Evolutionary conservation across 257 asterid genomes (phyloP).

Genomic region (Lithospermum erythrorhizon): DNA sequence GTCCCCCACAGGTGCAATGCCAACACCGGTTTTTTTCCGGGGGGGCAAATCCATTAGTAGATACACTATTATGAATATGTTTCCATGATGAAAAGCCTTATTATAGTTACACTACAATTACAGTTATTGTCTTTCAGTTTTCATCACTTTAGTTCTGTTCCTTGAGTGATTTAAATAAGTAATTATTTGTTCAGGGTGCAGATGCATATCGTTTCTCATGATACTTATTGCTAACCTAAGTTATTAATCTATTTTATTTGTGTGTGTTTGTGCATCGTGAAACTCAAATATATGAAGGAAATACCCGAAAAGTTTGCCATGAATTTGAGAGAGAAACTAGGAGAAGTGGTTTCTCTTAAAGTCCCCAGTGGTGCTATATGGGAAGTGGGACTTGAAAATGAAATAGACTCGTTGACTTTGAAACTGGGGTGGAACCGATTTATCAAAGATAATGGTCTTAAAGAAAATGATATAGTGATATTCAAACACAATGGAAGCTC

Average conservation of each 20-base stretch:
- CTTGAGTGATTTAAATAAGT: too few relatives aligned
- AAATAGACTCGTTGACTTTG: constrained; percentile 11
- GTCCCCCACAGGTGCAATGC: too few relatives aligned
- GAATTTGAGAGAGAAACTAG: constrained; percentile 20
- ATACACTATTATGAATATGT: too few relatives aligned
- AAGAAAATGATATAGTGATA: constrained; percentile 17
- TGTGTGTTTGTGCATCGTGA: not conserved
- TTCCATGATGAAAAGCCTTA: too few relatives aligned
- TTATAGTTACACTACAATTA: too few relatives aligned
- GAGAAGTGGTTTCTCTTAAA: constrained; percentile 18
- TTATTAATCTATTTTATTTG: not conserved
- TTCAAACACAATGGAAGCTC: constrained; percentile 18
- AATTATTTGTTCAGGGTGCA: too few relatives aligned
- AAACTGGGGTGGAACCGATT: constrained; percentile 30
- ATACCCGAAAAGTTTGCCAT: constrained; percentile 25
- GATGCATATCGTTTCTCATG: too few relatives aligned
- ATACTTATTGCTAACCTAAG: too few relatives aligned
- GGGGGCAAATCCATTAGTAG: too few relatives aligned
- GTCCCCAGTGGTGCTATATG: constrained; percentile 30
- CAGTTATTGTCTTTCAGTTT: too few relatives aligned
- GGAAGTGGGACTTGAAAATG: constrained; percentile 12
- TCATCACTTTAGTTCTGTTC: too few relatives aligned
- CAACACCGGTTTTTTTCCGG: too few relatives aligned
- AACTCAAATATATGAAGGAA: constrained; percentile 13
- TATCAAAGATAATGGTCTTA: constrained; percentile 19